Evolutionary conservation across 2,329 filamentous ascomycete species (phyloP).

Genomic region (Calonectria henricotiae): DNA sequence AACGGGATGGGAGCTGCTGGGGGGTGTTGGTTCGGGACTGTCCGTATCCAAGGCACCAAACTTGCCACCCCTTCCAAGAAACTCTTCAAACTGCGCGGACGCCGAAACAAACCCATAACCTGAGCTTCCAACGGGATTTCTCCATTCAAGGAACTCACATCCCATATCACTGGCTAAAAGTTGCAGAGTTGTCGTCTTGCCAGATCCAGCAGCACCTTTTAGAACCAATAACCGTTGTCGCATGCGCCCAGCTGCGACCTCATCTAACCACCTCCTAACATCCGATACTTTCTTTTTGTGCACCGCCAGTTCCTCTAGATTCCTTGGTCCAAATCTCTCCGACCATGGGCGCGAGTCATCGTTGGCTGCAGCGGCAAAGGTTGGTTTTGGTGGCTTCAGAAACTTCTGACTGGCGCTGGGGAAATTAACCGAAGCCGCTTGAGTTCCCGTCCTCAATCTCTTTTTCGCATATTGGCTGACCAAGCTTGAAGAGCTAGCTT

Average conservation of each 20-base stretch:
- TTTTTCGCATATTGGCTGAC: constrained; percentile 73
- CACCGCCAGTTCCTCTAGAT: constrained; percentile 88
- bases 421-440: constrained; percentile 44
- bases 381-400: constrained; percentile 61
- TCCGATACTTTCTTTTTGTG: constrained; percentile 95
- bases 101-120: constrained; percentile 78
- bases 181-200: constrained; percentile 90
- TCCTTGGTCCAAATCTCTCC: constrained; percentile 84
- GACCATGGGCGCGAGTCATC: constrained; percentile 86
- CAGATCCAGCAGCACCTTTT: constrained; percentile 91
- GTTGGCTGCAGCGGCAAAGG: constrained; percentile 53
- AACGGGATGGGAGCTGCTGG: constrained; percentile 43
- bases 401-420: constrained; percentile 68
- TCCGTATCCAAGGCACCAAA: constrained; percentile 80
- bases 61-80: constrained; percentile 85
- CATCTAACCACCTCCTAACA: constrained; percentile 86
- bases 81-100: constrained; percentile 91
- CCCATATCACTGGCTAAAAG: constrained; percentile 85
- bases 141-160: constrained; percentile 90
- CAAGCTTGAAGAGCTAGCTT: constrained; percentile 68
- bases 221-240: constrained; percentile 85
- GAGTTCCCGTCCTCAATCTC: constrained; percentile 62
- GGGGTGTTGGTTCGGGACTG: constrained; percentile 51
- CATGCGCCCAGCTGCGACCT: constrained; percentile 77
- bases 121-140: constrained; percentile 79